Conservation (phyloP, 306 rosid species). For the Cucurbita moschata region DNA sequence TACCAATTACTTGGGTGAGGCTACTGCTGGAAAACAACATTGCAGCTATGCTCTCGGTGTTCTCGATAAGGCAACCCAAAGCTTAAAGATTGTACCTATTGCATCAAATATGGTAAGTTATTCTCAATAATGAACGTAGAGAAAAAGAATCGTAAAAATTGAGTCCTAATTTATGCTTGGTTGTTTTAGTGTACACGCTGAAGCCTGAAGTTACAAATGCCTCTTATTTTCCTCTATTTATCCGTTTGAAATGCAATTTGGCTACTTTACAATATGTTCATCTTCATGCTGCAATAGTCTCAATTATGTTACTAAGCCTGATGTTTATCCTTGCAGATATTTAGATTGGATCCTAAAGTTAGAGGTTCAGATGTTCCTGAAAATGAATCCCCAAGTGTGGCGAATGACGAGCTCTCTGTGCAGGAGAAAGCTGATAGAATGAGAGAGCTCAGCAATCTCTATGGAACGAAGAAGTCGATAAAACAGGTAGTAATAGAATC, state of each 20-base stretch:
- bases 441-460: slow-evolving; percentile 19
- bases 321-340: slow-evolving; percentile 30
- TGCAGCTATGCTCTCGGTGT: slow-evolving; percentile 57
- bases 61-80: slow-evolving; percentile 53
- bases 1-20: slow-evolving; percentile 56
- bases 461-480: slow-evolving; percentile 46
- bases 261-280: background rate
- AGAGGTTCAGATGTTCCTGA: slow-evolving; percentile 23
- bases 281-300: background rate
- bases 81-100: slow-evolving; percentile 46
- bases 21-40: slow-evolving; percentile 37
- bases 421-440: slow-evolving; percentile 13
- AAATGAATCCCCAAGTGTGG: slow-evolving; percentile 21
- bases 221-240: background rate
- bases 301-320: background rate
- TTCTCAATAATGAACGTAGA: background rate
- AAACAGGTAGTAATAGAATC: slow-evolving; percentile 24
- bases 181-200: no score
- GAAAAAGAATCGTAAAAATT: background rate
- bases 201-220: background rate
- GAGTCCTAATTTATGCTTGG: background rate
- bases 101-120: slow-evolving; percentile 53
- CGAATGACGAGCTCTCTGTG: slow-evolving; percentile 23
- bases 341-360: slow-evolving; percentile 72
- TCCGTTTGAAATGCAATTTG: background rate